Evolutionary conservation across 768 basidiomycete genomes (phyloP).

Genomic region (Chiua virens): DNA sequence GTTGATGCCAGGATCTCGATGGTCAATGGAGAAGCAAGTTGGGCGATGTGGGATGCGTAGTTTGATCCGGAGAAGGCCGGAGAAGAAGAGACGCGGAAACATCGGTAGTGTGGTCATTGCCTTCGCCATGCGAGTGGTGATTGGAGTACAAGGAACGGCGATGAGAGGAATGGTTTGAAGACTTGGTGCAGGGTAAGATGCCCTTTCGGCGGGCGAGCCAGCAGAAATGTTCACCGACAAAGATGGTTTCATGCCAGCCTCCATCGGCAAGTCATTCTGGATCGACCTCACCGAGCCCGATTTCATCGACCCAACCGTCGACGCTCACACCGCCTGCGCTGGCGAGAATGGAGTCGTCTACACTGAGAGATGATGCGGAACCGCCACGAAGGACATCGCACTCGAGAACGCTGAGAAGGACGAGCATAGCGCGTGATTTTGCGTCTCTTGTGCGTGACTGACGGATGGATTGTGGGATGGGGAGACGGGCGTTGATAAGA

Average conservation of each 20-base stretch:
- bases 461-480: slow-evolving; percentile 38
- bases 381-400: slow-evolving; percentile 59
- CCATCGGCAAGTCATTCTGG: slow-evolving; percentile 64
- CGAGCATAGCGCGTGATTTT: slow-evolving; percentile 66
- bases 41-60: too few relatives aligned
- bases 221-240: slow-evolving; percentile 64
- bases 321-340: slow-evolving; percentile 27
- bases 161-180: neutral
- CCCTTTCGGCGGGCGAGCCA: slow-evolving; percentile 59
- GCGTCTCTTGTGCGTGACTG: slow-evolving; percentile 36
- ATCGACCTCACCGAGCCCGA: slow-evolving; percentile 66
- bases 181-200: slow-evolving; percentile 20
- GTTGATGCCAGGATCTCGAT: neutral
- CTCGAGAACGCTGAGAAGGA: slow-evolving; percentile 74
- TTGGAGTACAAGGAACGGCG: slow-evolving; percentile 21
- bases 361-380: slow-evolving; percentile 38
- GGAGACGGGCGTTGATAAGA: slow-evolving; percentile 54
- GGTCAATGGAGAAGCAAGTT: too few relatives aligned
- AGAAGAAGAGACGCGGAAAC: slow-evolving; percentile 28
- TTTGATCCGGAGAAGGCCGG: too few relatives aligned
- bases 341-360: slow-evolving; percentile 10
- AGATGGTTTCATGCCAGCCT: slow-evolving; percentile 64
- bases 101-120: slow-evolving; percentile 17
- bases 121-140: slow-evolving; percentile 21
- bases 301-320: slow-evolving; percentile 41